Conservation (phyloP, 257 asterid species). For the Schizonepeta tenuifolia region DNA sequence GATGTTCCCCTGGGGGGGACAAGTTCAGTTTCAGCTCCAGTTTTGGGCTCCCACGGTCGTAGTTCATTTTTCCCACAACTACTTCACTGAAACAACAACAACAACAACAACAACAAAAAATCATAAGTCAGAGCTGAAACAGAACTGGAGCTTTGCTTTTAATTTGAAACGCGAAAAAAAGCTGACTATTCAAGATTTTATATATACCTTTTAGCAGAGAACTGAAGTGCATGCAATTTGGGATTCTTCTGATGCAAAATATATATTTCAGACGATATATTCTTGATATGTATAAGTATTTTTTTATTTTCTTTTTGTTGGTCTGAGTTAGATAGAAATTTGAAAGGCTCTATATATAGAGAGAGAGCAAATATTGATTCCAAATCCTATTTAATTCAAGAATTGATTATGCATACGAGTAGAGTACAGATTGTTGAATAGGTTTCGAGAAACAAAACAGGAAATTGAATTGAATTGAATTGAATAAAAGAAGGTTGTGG, state of each 20-base stretch:
- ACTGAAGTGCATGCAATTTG: conserved; percentile 20
- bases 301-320: conserved; percentile 14
- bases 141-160: background rate
- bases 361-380: conserved; percentile 15
- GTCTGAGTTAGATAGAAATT: background rate
- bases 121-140: background rate
- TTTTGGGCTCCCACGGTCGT: conserved; percentile 34
- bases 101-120: background rate
- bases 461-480: conserved; percentile 31
- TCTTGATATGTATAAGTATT: background rate
- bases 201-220: conserved; percentile 25
- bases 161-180: background rate
- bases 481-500: conserved; percentile 38
- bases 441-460: conserved; percentile 1
- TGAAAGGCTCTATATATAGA: conserved; percentile 32
- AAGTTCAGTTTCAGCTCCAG: conserved; percentile 52
- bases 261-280: background rate
- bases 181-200: conserved; percentile 6
- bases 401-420: conserved; percentile 37
- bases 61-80: conserved; percentile 34
- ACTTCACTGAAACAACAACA: too few species aligned
- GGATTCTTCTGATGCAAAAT: conserved; percentile 15
- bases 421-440: conserved; percentile 28
- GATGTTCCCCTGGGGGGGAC: conserved; percentile 38
- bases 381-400: conserved; percentile 30